Evolutionary conservation across 768 basidiomycete genomes (phyloP), one percentile per base, ranked within the genome.

Genomic region (Dentipellis sp.): DNA sequence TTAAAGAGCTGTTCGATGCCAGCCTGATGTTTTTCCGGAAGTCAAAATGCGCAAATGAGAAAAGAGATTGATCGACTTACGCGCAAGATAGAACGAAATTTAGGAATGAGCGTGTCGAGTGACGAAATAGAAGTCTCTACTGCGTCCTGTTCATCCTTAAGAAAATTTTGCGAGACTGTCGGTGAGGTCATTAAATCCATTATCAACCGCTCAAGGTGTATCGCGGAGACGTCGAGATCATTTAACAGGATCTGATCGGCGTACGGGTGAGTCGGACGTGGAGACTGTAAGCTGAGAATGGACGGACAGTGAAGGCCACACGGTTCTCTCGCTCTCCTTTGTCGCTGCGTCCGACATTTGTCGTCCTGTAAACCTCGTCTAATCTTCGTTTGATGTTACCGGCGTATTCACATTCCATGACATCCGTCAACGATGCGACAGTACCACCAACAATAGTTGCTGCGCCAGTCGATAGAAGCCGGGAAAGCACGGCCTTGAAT

Each of bases 1-100:
- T 94, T 97, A 75, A 98, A 97, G 38, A 98, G 75, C 63, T 95
- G 92, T 63, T 99, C 97, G 23, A 97, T 74, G 14, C 94, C 91
- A 2, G 79, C 74, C 91, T 94, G 61, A 3, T 29, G 3, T 29
- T 3, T 29, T 29, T 29, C 6, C 3, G 3, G 3, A 6, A 29
- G 29, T 29, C 29, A 29, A 29, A 6, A 29, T 29, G 29, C 29
- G 6, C 29, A 29, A 29, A 29, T 29, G 29, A 29, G 6, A 29
- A 29, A 29, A 29, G 6, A 29, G 29, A 29, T 29, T 29, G 19
- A 22, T 1, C 12, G 62, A 23, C 76, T 56, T 66, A 92, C 94
- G 68, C 86, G 84, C 51, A 92, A 73, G 1, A 84, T 81, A 1
- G 83, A 78, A 42, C 84, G 79, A 68, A 97, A 83, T 64, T 84